Base-by-base conservation (phyloP, 805 yeast species). In the Vanderwaltozyma yarrowii region DNA sequence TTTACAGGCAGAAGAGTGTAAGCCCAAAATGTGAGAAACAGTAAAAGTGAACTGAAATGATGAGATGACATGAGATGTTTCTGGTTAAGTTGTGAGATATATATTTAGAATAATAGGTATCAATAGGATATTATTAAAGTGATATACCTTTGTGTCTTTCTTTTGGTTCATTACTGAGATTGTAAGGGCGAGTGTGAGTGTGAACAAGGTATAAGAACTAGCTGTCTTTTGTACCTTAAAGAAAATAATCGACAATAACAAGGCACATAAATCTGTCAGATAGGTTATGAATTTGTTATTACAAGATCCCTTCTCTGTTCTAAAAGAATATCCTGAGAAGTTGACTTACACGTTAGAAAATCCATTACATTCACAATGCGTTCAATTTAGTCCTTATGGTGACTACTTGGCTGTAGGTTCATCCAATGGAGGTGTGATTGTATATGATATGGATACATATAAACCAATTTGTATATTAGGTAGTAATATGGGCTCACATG, bases 271-370 rank as follows among this genome's bases (percentile, higher is more conserved):
- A 9, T 10, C 13, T 6, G 8, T 25, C 6, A 9, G 5, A 13
- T 16, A 13, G 5, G 30, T 43, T 46, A 55, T 59, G 50, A 88
- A 88, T 58, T 65, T 87, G 25, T 69, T 92, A 9, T 68, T 89
- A 18, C 74, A 84, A 45, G 97, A 88, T 59, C 96, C 96, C 3
- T 85, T 86, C 58, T 76, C 89, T 2, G 87, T 89, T 17, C 80
- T 94, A 16, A 86, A 85, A 52, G 97, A 88, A 54, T 88, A 74
- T 50, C 97, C 97, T 0, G 95, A 88, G 43, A 71, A 80, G 1
- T 70, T 85, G n/a, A 72, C 81, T 2, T 77, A 77, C 43, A 77
- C 88, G 0, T 61, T 86, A 11, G 56, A 50, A 32, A 73, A 73
- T 11, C 76, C 75, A 38, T 80, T 86, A 2, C 76, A 72, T 32